These are phyloP conservation scores for Aspergillus wentii DNA, from an alignment of 495 filamentous ascomycete species.

Conservation along the genomic window DNA sequence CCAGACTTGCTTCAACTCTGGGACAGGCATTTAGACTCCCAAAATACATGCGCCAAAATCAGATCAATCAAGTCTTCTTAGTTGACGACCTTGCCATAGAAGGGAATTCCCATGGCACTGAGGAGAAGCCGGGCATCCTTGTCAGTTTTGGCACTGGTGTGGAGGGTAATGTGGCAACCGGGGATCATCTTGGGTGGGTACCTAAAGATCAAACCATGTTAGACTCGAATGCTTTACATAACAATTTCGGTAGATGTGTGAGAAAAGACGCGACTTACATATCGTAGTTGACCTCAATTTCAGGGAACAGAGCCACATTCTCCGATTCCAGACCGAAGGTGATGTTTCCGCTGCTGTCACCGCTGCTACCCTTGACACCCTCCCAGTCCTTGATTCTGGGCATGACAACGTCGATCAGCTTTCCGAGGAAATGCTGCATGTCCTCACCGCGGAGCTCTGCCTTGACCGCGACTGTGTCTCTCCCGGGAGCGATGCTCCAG, in stretches of 20 bases:
- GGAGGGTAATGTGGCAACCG: slow-evolving; percentile 78
- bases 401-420: slow-evolving; percentile 80
- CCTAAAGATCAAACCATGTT: slow-evolving; percentile 24
- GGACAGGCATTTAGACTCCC: no score
- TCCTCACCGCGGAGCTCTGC: slow-evolving; percentile 68
- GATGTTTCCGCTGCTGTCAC: slow-evolving; percentile 86
- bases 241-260: no score
- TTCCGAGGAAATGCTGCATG: slow-evolving; percentile 84
- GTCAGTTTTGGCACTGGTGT: slow-evolving; percentile 85
- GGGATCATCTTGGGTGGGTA: slow-evolving; percentile 93
- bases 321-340: slow-evolving; percentile 70
- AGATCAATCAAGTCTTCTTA: slow-evolving; percentile 18
- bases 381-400: slow-evolving; percentile 93
- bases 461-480: slow-evolving; percentile 55
- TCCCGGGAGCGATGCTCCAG: slow-evolving; percentile 54
- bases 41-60: no score
- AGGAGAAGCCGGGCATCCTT: slow-evolving; percentile 85
- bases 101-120: slow-evolving; percentile 73
- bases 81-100: slow-evolving; percentile 66
- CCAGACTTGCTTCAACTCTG: no score
- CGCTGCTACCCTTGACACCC: slow-evolving; percentile 68
- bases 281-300: slow-evolving; percentile 88
- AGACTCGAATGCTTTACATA: slow-evolving; percentile 3
- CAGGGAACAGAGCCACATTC: slow-evolving; percentile 76
- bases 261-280: slow-evolving; percentile 54